Base-by-base conservation (phyloP, 2,329 filamentous ascomycete species). In the Penicillium janthinellum region DNA sequence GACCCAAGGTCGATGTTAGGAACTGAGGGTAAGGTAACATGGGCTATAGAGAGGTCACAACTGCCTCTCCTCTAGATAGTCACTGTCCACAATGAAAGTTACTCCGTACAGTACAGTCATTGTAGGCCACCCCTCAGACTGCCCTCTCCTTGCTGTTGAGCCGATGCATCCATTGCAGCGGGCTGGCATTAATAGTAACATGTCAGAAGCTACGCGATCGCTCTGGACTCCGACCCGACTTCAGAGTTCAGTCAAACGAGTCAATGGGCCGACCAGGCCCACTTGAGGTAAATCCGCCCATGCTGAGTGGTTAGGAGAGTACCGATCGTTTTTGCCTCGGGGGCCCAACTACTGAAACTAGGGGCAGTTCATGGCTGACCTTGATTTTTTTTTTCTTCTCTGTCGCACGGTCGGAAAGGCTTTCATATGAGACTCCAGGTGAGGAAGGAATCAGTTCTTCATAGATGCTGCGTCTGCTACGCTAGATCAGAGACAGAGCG, bases 361-460 rank as follows among this genome's bases (percentile, higher is more conserved):
- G 63, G 63, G 62, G 58, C 8, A 15, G 57, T 63, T 63, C 58
- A 58, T 61, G 63, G 63, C 63, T 57, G 56, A 54, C 58, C 51
- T 34, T 49, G 49, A 28, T 31, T 47, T 47, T 44, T 44, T 17
- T 17, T 47, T 45, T 5, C 2, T 35, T 20, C n/a, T 7, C 28
- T 17, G 31, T 35, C 10, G 14, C 20, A 51, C 22, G 41, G 41
- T 37, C 39, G 37, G n/a, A n/a, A 14, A 47, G 15, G 31, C 7
- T 31, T 31, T 31, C 7, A 31, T 31, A 31, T 31, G 31, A 6
- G 8, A 31, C 0, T 8, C 6, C 6, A 31, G 8, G 31, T 31
- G 31, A 31, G 31, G 2, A 31, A 1, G 31, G 6, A 31, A 31
- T 31, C 31, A 2, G 31, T 31, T 6, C 25, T 28, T 28, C 25